These are phyloP conservation scores for Phytophthora colocasiae DNA, from an alignment of 352 stramenopile genomes.

Conservation along the genomic window DNA sequence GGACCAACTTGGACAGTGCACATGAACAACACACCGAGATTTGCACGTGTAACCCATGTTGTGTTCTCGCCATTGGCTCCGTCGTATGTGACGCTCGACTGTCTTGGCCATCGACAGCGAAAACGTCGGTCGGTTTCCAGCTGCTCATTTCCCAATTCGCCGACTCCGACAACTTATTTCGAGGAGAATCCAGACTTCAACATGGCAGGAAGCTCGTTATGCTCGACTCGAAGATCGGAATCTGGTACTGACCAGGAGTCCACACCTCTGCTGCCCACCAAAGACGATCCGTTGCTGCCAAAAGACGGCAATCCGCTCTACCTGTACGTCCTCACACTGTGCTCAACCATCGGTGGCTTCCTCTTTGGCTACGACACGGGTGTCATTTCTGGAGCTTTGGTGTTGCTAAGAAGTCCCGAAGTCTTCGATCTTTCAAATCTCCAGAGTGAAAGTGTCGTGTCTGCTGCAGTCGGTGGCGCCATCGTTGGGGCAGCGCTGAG, in stretches of 20 bases:
- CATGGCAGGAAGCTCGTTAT: conserved; percentile 17
- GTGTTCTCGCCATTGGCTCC: conserved; percentile 21
- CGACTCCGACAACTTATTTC: background rate
- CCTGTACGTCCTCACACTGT: conserved; percentile 70
- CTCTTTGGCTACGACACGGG: conserved; percentile 87
- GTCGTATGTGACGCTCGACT: conserved; percentile 15
- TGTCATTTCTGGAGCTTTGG: conserved; percentile 78
- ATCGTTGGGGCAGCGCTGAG: conserved; percentile 70
- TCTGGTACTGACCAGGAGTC: conserved; percentile 9
- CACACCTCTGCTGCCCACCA: conserved; percentile 28
- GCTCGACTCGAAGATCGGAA: conserved; percentile 4
- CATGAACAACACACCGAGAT: conserved; percentile 19
- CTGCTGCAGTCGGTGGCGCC: conserved; percentile 69
- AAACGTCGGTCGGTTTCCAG: conserved; percentile 14
- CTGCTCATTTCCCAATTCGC: conserved; percentile 23
- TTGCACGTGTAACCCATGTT: conserved; percentile 29
- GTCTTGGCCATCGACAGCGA: background rate
- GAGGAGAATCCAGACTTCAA: conserved; percentile 16
- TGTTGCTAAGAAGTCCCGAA: conserved; percentile 73
- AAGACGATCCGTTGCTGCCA: conserved; percentile 12
- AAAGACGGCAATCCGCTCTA: conserved; percentile 31
- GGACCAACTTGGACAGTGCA: conserved; percentile 22
- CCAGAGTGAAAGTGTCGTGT: conserved; percentile 77
- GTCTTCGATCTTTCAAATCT: conserved; percentile 66
- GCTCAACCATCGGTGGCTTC: conserved; percentile 80